These are phyloP conservation scores for Cyclotella kingstonii DNA, from an alignment of 108 stramenopile species.

Conservation along the genomic window DNA sequence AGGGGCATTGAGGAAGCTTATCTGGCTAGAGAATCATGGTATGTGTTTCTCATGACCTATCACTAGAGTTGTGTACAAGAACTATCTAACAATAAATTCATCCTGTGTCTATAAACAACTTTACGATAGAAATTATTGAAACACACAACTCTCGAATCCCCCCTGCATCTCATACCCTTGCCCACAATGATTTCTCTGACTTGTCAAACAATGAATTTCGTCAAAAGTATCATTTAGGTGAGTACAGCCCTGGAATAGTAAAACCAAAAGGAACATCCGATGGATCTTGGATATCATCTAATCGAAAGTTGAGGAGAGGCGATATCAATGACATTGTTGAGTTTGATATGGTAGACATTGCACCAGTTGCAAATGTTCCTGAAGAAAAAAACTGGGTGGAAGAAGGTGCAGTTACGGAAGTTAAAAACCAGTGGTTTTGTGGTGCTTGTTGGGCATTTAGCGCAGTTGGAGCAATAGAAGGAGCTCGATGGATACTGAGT, in stretches of 20 bases:
- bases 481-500: constrained; percentile 78
- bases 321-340: constrained; percentile 12
- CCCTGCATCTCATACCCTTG: constrained; percentile 57
- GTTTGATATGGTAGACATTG: background rate
- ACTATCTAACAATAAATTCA: background rate
- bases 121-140: constrained; percentile 5
- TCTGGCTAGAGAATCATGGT: constrained; percentile 37
- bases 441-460: constrained; percentile 92
- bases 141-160: constrained; percentile 9
- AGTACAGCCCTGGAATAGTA: constrained; percentile 45
- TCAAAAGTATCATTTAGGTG: constrained; percentile 57
- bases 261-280: constrained; percentile 1
- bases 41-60: background rate
- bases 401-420: constrained; percentile 85
- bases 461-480: constrained; percentile 93
- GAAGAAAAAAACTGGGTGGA: constrained; percentile 82
- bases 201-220: constrained; percentile 86
- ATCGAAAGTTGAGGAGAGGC: constrained; percentile 6
- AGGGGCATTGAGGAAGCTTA: constrained; percentile 18
- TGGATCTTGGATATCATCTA: constrained; percentile 7
- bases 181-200: constrained; percentile 91
- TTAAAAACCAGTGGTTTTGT: constrained; percentile 92
- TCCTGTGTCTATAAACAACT: background rate
- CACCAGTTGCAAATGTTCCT: constrained; percentile 46
- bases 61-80: background rate